phyloP scores from a whole-genome alignment of 139 green algal genomes.

The Chlorella sp. region DNA sequence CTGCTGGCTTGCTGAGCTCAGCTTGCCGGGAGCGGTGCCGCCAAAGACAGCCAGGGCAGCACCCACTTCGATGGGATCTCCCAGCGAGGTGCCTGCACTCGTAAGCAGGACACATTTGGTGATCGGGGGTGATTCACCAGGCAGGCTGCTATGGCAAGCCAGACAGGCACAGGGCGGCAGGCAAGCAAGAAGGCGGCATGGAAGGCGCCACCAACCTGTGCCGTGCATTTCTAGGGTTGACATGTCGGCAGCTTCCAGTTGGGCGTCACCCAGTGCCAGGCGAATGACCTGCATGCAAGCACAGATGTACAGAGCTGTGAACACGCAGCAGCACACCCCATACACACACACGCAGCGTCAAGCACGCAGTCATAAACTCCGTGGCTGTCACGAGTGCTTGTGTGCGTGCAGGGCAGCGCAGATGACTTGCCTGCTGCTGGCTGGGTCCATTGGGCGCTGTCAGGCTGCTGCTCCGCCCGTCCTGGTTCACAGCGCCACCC shows the following conservation, averaged over 20 bases:
- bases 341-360: not conserved
- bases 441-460: slow-evolving; percentile 90
- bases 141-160: not conserved
- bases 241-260: slow-evolving; percentile 25
- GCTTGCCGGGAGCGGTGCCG: not conserved
- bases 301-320: too few relatives aligned
- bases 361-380: not conserved
- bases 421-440: slow-evolving; percentile 75
- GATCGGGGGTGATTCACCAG: not conserved
- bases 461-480: slow-evolving; percentile 85
- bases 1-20: not conserved
- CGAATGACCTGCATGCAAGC: slow-evolving; percentile 51
- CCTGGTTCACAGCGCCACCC: slow-evolving; percentile 84
- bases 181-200: not conserved
- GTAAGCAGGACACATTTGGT: not conserved
- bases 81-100: slow-evolving; percentile 52
- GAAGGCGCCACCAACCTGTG: slow-evolving; percentile 70
- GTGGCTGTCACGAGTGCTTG: not conserved
- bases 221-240: slow-evolving; percentile 75
- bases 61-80: slow-evolving; percentile 68
- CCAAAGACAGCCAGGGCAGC: slow-evolving; percentile 47
- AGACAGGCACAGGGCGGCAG: not conserved
- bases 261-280: slow-evolving; percentile 53
- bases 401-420: too few relatives aligned
- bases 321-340: too few relatives aligned